phyloP scores from a whole-genome alignment of 2,329 filamentous ascomycete species.

The Botrytis byssoidea region DNA sequence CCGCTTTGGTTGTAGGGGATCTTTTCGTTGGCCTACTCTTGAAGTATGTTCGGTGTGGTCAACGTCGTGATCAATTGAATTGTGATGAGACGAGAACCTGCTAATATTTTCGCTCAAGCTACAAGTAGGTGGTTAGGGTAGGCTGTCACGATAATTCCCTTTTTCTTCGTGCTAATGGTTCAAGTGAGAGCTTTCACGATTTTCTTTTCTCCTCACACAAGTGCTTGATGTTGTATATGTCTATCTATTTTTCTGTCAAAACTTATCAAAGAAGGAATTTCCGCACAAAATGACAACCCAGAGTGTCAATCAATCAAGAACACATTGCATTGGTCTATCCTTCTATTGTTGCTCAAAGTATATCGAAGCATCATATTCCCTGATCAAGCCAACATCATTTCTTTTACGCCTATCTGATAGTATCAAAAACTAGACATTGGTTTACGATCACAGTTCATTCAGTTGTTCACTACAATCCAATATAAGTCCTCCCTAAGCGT shows the following conservation, averaged over 20 bases:
- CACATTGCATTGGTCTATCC: not conserved
- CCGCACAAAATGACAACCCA: not conserved
- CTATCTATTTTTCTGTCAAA: too few species aligned
- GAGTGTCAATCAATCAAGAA: not conserved
- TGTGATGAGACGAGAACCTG: too few species aligned
- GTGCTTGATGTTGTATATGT: not conserved
- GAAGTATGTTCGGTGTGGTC: not conserved
- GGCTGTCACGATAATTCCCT: too few species aligned
- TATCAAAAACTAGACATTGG: not conserved
- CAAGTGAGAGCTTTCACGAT: not conserved
- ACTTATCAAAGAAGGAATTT: not conserved
- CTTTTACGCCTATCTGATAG: not conserved
- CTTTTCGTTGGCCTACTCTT: not conserved
- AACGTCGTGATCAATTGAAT: not conserved
- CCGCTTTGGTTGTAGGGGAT: not conserved
- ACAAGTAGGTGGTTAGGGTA: not conserved
- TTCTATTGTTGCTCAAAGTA: not conserved
- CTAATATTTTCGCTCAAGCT: not conserved
- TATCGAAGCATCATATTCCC: not conserved
- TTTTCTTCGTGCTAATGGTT: not conserved
- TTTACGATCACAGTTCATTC: too few species aligned
- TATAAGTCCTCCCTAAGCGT: too few species aligned
- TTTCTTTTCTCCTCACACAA: not conserved
- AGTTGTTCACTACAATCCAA: too few species aligned
- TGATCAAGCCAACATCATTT: not conserved